phyloP scores from a whole-genome alignment of 2,329 filamentous ascomycete genomes.

The Aspergillus proliferans region DNA sequence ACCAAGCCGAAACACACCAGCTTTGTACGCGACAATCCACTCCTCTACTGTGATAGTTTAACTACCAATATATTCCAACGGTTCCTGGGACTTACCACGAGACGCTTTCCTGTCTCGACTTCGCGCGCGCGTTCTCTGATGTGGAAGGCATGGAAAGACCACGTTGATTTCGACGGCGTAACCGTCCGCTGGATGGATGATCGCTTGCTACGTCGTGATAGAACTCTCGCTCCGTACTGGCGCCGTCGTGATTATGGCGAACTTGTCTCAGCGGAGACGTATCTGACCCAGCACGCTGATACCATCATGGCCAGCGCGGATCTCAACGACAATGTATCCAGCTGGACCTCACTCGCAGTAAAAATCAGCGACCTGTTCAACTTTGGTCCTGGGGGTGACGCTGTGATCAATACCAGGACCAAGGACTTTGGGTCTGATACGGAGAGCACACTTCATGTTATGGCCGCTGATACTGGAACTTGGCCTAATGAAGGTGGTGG shows the following conservation, averaged over 20 bases:
- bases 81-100: conserved; percentile 27
- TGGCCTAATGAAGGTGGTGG: conserved; percentile 51
- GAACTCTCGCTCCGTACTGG: conserved; percentile 43
- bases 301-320: conserved; percentile 48
- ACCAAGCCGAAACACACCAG: conserved; percentile 38
- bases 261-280: conserved; percentile 38
- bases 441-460: conserved; percentile 44
- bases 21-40: conserved; percentile 48
- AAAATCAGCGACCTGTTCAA: conserved; percentile 48
- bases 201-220: conserved; percentile 42
- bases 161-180: conserved; percentile 43
- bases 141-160: conserved; percentile 47
- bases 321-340: conserved; percentile 46
- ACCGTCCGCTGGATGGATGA: conserved; percentile 48
- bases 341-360: conserved; percentile 48
- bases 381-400: conserved; percentile 49
- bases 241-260: conserved; percentile 38
- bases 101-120: conserved; percentile 39
- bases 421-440: conserved; percentile 46
- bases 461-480: conserved; percentile 49
- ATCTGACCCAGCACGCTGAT: conserved; percentile 43
- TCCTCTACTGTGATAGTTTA: conserved; percentile 42
- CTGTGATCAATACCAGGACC: conserved; percentile 46
- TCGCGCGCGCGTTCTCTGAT: conserved; percentile 45
- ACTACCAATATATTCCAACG: conserved; percentile 28